Evolutionary conservation across 768 basidiomycete species (phyloP), one percentile per base, ranked within the genome.

Genomic region (Leccinum longicurvipes): DNA sequence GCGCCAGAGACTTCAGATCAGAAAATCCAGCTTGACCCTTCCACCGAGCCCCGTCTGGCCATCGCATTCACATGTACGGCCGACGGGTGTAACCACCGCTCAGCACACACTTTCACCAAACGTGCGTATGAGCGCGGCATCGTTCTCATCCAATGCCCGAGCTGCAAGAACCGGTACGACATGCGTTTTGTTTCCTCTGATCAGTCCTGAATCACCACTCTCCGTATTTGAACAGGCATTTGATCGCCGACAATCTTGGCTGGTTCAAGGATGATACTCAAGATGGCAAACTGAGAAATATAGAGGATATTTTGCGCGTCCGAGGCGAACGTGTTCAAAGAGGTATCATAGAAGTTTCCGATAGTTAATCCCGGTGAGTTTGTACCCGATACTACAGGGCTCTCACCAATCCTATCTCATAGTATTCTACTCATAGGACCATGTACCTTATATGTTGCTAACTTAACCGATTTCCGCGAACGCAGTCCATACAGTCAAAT

Each of bases 11-110:
- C 57, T 19, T 48, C 58, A 7, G 46, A 60, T 34, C 36, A 63
- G 39, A 36, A 36, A 9, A 42, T 60, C 34, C 56, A 76, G 21
- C 73, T 74, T 4, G 73, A 79, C 42, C 62, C 70, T 31, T 65
- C 77, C 42, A 2, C 19, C 12, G 83, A 87, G 53, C 89, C 88
- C 0, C 79, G 79, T 15, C 75, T 93, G 25, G 84, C 83, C 4
- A 76, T 96, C 36, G 89, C 88, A 0, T 93, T 95, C 64, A 96
- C 93, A 4, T 96, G 93, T 70, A 91, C 91, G 1, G 93, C 84
- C 5, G 63, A 77, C 6, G 77, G 77, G 2, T 98, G 95, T 63
- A 78, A 78, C 10, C 80, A 82, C 57, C 86, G 96, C 3, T 95
- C 92, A 9, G 86, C 91, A 6, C 95, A 98, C 64, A 81, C 89